These are phyloP conservation scores for Paraleonurus japonicus DNA, from an alignment of 257 asterid genomes.

Conservation along the genomic window DNA sequence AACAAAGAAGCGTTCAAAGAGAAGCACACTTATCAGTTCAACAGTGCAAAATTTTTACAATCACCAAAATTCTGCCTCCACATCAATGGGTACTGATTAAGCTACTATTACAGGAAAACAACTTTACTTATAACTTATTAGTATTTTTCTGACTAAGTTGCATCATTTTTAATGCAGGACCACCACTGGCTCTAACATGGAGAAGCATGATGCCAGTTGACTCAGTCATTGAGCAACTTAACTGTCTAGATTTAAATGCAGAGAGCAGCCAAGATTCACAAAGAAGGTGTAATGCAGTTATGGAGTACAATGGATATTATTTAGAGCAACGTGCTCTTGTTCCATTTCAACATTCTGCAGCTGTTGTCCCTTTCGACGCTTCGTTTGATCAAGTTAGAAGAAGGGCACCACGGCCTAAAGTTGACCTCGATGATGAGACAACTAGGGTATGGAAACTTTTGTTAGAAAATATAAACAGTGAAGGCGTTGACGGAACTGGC, in stretches of 20 bases:
- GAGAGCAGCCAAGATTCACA: conserved; percentile 26
- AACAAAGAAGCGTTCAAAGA: conserved; percentile 61
- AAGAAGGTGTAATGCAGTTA: conserved; percentile 35
- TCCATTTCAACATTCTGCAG: conserved; percentile 65
- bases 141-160: conserved; percentile 23
- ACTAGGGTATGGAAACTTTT: conserved; percentile 61
- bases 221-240: conserved; percentile 50
- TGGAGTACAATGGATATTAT: conserved; percentile 32
- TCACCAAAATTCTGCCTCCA: conserved; percentile 33
- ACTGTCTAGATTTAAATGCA: conserved; percentile 52
- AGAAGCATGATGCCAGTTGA: conserved; percentile 43
- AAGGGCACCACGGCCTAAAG: conserved; percentile 68
- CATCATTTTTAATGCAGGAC: conserved; percentile 49
- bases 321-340: conserved; percentile 58
- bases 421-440: conserved; percentile 72
- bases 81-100: conserved; percentile 39
- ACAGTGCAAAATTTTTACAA: conserved; percentile 33
- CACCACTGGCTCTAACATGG: conserved; percentile 54
- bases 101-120: conserved; percentile 19
- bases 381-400: conserved; percentile 43
- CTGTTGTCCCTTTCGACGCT: conserved; percentile 56
- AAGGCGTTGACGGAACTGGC: conserved; percentile 55
- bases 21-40: conserved; percentile 39
- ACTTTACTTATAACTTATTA: conserved; percentile 1
- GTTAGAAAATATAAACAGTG: conserved; percentile 52